Evolutionary conservation across 441 rosid genomes (phyloP), one percentile per base, ranked within the genome.

Genomic region (Aleurites moluccanus): DNA sequence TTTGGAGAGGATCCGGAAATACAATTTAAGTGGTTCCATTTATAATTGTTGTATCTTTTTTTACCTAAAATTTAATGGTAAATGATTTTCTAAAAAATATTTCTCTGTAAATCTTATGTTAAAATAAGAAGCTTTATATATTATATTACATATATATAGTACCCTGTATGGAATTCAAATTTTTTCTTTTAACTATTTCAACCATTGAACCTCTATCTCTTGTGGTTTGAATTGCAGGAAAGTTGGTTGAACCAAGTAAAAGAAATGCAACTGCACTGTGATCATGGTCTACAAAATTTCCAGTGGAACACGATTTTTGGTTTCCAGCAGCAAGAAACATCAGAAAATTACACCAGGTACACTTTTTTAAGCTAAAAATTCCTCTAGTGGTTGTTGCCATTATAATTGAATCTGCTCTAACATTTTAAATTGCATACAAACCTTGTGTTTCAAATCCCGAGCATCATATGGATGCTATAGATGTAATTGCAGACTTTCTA

Each of bases 251-350:
- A 78, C 80, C 91, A 94, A 85, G 92, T 94, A 63, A 90, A 83
- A 82, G 93, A 89, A 64, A 90, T 92, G 96, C 97, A 87, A 76
- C 45, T 76, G 76, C 90, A 84, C 69, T 89, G 99, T 80, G 89
- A 91, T 65, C 87, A 87, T 52, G 97, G 97, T 66, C 82, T 94
- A 84, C 86, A 90, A 55, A 79, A 84, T 80, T 82, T 82, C 80
- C 83, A 85, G 35, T 80, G 75, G 82, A 81, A 61, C 66, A 56
- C 80, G 16, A 73, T 77, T 73, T 80, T 75, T 64, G 81, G 87
- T 75, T 74, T 80, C 47, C 92, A 83, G 30, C 86, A 79, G 53
- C 84, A 80, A 21, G 91, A 78, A 74, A 66, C 78, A 57, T 67
- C 80, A 53, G 86, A 79, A 67, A 72, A 69, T 68, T 74, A 77